Conservation (phyloP, 2,329 filamentous ascomycete species). For the Arthroderma uncinatum region DNA sequence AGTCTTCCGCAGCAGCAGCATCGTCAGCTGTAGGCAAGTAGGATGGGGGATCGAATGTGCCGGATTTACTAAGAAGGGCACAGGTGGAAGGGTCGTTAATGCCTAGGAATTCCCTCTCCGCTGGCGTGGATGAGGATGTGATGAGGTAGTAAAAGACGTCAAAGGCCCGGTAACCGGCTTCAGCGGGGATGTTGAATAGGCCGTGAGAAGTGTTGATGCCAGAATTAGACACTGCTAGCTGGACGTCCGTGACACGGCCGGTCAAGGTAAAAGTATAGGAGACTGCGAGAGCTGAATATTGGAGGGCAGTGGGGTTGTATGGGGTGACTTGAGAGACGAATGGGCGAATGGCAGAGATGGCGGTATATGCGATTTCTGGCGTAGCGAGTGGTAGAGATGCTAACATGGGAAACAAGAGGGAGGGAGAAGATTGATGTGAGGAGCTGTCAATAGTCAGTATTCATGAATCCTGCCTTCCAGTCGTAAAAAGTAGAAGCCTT, state of each 20-base stretch:
- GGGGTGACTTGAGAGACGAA: conserved; percentile 83
- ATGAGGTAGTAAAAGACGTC: conserved; percentile 97
- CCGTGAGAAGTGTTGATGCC: conserved; percentile 78
- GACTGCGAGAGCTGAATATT: conserved; percentile 69
- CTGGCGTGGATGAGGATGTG: conserved; percentile 76
- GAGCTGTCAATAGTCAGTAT: conserved; percentile 47
- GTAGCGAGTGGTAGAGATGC: conserved; percentile 67
- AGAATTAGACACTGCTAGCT: conserved; percentile 68
- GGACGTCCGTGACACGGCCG: conserved; percentile 65
- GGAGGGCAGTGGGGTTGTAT: conserved; percentile 71
- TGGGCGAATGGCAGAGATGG: conserved; percentile 69
- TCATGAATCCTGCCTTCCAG: neutral
- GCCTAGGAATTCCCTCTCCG: conserved; percentile 78
- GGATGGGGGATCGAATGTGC: conserved; percentile 72
- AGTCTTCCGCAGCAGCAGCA: conserved; percentile 83
- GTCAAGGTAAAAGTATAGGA: conserved; percentile 70
- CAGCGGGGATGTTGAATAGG: conserved; percentile 65
- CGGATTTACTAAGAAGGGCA: conserved; percentile 65
- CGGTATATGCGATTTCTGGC: conserved; percentile 62
- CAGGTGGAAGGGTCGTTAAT: conserved; percentile 70
- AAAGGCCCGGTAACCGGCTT: conserved; percentile 79
- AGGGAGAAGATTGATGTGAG: conserved; percentile 78
- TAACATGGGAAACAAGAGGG: conserved; percentile 69
- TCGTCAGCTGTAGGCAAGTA: conserved; percentile 92
- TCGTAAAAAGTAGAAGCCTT: no score